Evolutionary conservation across 495 filamentous ascomycete genomes (phyloP).

Genomic region (Saxophila tyrrhenica): DNA sequence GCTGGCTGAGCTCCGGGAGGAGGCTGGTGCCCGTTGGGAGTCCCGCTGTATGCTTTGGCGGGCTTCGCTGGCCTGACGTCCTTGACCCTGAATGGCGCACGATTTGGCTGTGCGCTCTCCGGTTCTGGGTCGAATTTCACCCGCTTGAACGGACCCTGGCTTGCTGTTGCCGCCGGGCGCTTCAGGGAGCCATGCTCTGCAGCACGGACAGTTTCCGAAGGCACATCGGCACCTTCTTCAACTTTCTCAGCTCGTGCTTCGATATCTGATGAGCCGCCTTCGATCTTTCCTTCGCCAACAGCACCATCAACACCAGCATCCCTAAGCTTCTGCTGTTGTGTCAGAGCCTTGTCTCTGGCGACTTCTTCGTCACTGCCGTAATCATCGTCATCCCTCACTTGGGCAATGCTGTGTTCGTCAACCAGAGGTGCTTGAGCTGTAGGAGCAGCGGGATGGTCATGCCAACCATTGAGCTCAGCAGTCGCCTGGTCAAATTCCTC

Average conservation of each 20-base stretch:
- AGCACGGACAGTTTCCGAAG: not conserved
- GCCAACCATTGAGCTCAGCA: not conserved
- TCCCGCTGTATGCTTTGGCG: not conserved
- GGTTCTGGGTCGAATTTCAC: not conserved
- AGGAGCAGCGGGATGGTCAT: not conserved
- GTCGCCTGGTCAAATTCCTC: not conserved
- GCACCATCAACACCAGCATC: constrained; percentile 3
- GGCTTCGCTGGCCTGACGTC: constrained; percentile 2
- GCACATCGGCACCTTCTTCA: constrained; percentile 4
- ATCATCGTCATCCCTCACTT: constrained; percentile 35
- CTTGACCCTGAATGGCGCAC: constrained; percentile 8
- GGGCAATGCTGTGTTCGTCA: constrained; percentile 38
- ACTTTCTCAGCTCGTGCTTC: constrained; percentile 3
- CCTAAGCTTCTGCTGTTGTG: constrained; percentile 14
- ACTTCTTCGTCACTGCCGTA: constrained; percentile 46
- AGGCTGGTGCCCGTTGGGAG: not conserved
- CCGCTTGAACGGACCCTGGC: constrained; percentile 12
- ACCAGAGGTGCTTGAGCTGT: constrained; percentile 24
- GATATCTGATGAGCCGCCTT: constrained; percentile 3
- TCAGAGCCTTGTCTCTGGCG: constrained; percentile 11
- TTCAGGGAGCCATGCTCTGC: constrained; percentile 7
- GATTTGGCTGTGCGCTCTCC: not conserved
- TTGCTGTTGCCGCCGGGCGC: not conserved
- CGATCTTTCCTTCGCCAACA: constrained; percentile 9
- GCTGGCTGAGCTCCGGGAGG: not conserved